Evolutionary conservation across 1,284 basidiomycete species (phyloP), one percentile per base, ranked within the genome.

Genomic region (Pseudozyma hubeiensis): DNA sequence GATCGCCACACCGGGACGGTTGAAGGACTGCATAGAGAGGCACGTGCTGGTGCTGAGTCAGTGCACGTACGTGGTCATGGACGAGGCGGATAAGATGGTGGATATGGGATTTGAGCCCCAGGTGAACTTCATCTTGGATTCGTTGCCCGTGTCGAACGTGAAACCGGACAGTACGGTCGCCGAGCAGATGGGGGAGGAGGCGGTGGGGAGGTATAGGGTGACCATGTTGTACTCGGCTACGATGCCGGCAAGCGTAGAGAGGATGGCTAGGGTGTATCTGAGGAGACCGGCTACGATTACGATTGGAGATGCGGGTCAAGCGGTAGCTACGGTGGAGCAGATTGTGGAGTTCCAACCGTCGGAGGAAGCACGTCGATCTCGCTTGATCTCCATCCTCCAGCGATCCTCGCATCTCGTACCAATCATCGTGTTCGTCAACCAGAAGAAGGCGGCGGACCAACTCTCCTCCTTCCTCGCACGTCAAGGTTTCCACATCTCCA

Each of bases 11-110:
- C 97, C 97, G 2, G 96, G 96, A 86, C 92, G 96, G 85, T 88
- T 99, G 47, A 96, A 97, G 86, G 97, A 99, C 85, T 93, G 97
- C 72, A 91, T 99, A 66, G 96, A 99, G 86, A 90, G 94, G 49
- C 93, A 93, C 84, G 93, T 98, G 50, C 88, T 99, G 37, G 95
- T 99, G 39, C 89, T 99, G 52, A 91, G 91, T 5, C 96, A 99
- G 86, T 98, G 96, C 85, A 93, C 93, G 1, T 99, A 98, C 83
- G 91, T 99, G 54, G 95, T 99, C 71, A 96, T 99, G 94, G 97
- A 99, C 85, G 96, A 99, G 87, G 97, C 97, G 17, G 96, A 99
- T 85, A 90, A 95, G 58, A 98, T 99, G 96, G 94, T 99, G 61
- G 91, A 97, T 82, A 90, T 99, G 34, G 97, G 97, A 10, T 99